These are phyloP conservation scores for Colletotrichum scovillei DNA, from an alignment of 2,329 filamentous ascomycete species.

Conservation along the genomic window DNA sequence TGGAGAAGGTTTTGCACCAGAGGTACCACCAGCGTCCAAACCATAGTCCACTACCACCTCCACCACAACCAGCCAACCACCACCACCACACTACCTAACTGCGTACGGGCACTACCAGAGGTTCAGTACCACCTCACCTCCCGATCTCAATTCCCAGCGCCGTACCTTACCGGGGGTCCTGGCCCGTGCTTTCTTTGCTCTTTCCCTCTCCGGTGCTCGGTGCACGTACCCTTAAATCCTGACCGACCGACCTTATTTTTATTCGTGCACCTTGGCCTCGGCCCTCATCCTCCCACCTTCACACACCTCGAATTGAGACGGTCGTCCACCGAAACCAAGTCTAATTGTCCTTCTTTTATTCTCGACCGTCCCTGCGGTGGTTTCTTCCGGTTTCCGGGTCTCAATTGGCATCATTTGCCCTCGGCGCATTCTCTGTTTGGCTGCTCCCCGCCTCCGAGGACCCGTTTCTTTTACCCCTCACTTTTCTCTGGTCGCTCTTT, in stretches of 20 bases:
- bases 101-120: background rate
- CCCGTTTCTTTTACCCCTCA: conserved; percentile 37
- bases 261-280: conserved; percentile 36
- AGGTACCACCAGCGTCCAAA: background rate
- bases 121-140: background rate
- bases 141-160: background rate
- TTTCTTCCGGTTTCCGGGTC: conserved; percentile 4
- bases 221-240: conserved; percentile 36
- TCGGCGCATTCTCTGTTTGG: conserved; percentile 26
- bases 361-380: background rate
- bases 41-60: background rate
- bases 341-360: conserved; percentile 7
- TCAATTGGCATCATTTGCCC: conserved; percentile 27
- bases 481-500: conserved; percentile 31
- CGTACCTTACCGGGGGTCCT: background rate
- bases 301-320: conserved; percentile 30
- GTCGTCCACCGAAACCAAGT: conserved; percentile 24
- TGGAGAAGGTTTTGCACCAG: background rate
- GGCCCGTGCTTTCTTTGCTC: conserved; percentile 23
- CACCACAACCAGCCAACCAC: background rate
- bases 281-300: conserved; percentile 35
- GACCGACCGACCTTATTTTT: conserved; percentile 37
- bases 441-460: conserved; percentile 26
- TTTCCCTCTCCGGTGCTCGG: conserved; percentile 37
- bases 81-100: too few relatives aligned